These are phyloP conservation scores for Solanum hybrid DNA, from an alignment of 305 asterid species.

Conservation along the genomic window DNA sequence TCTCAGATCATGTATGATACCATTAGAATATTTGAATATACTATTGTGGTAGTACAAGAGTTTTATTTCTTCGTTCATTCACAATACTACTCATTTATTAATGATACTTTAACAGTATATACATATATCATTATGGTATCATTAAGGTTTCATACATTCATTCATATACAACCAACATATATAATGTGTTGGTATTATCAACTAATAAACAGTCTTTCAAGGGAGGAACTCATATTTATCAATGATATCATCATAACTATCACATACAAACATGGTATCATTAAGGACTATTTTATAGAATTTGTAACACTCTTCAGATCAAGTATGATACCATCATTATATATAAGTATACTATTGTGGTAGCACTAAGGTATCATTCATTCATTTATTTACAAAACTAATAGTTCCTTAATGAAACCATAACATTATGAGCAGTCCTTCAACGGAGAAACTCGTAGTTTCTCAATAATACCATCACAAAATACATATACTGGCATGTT, in stretches of 20 bases:
- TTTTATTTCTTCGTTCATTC: not conserved
- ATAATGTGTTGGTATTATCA: no score
- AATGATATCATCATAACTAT: no score
- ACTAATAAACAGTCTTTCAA: not conserved
- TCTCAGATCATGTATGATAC: not conserved
- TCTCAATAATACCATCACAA: not conserved
- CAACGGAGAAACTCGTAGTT: not conserved
- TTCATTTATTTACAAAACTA: not conserved
- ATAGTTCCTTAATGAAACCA: not conserved
- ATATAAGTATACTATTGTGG: not conserved
- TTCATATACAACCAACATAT: not conserved
- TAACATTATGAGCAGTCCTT: not conserved
- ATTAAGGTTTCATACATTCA: not conserved
- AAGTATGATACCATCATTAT: not conserved
- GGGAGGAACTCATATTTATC: not conserved
- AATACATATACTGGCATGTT: not conserved
- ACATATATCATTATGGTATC: not conserved
- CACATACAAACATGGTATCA: not conserved
- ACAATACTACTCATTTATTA: not conserved
- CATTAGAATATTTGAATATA: not conserved
- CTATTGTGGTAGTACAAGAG: not conserved
- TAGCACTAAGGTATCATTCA: not conserved
- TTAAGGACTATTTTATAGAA: not conserved
- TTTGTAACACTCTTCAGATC: not conserved
- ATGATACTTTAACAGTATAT: no score